A percentile compares a stretch with the other conserved stretches of the same genome.
Conservation (phyloP, 208 protist genomes). For the Angomonas deanei region DNA sequence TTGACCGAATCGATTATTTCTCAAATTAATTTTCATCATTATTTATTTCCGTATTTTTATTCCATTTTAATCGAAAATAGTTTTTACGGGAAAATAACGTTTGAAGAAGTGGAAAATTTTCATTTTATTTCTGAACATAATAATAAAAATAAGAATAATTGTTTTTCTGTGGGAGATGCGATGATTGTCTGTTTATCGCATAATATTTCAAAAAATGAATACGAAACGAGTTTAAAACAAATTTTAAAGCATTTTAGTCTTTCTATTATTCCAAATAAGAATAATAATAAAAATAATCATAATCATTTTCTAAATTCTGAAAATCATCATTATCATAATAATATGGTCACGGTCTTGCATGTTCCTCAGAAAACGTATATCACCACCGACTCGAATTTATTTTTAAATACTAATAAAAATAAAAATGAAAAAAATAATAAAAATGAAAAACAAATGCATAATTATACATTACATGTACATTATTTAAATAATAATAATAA, state of each 20-base stretch:
- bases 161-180: too few relatives aligned
- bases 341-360: too few relatives aligned
- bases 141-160: neutral
- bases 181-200: too few relatives aligned
- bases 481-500: conserved; percentile 1
- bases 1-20: neutral
- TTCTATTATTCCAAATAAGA: too few relatives aligned
- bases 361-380: too few relatives aligned
- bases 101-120: neutral
- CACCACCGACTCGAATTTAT: too few relatives aligned
- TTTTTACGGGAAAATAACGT: neutral
- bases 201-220: too few relatives aligned
- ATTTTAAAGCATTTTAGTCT: too few relatives aligned
- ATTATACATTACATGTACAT: neutral
- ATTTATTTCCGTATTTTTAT: neutral
- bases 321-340: too few relatives aligned
- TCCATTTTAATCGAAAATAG: neutral
- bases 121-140: neutral
- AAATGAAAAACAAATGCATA: neutral
- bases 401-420: neutral
- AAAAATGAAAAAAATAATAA: neutral
- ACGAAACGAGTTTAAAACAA: too few relatives aligned
- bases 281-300: too few relatives aligned
- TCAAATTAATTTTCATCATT: neutral
- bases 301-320: too few relatives aligned